A percentile compares a stretch with the other conserved stretches of the same genome.
These are phyloP conservation scores for Cladosporium halotolerans DNA, from an alignment of 2,329 filamentous ascomycete genomes.

Conservation along the genomic window DNA sequence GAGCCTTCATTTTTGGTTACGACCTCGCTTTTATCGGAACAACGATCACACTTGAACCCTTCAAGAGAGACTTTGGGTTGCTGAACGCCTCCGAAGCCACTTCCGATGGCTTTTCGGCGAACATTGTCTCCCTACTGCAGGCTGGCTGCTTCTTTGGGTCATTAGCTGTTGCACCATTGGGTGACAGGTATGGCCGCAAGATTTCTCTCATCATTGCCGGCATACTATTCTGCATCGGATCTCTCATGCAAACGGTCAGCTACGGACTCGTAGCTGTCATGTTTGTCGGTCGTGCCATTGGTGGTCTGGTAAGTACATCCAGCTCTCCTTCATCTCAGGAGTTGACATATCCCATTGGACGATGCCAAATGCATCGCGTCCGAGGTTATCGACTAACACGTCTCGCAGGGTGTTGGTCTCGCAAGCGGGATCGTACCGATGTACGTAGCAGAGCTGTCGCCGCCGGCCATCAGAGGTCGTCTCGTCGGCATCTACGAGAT, in stretches of 20 bases:
- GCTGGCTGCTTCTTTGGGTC: slow-evolving; percentile 17
- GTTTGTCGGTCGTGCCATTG: slow-evolving; percentile 27
- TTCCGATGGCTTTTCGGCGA: slow-evolving; percentile 15
- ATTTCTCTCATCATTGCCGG: slow-evolving; percentile 13
- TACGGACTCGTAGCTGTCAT: slow-evolving; percentile 40
- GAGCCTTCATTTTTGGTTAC: slow-evolving; percentile 19
- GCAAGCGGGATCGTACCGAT: slow-evolving; percentile 28
- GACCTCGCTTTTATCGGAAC: slow-evolving; percentile 19
- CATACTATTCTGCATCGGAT: slow-evolving; percentile 14
- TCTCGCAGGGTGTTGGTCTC: slow-evolving; percentile 25
- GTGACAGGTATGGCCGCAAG: slow-evolving; percentile 13
- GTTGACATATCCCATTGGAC: not conserved
- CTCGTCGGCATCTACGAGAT: slow-evolving; percentile 28
- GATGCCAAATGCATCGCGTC: not conserved
- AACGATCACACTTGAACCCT: slow-evolving; percentile 16
- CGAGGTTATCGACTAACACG: slow-evolving; percentile 23
- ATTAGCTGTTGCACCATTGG: slow-evolving; percentile 11
- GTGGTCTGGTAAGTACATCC: slow-evolving; percentile 14
- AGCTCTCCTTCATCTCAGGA: slow-evolving; percentile 31
- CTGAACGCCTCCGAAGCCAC: slow-evolving; percentile 4
- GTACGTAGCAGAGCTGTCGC: slow-evolving; percentile 28
- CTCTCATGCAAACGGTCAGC: slow-evolving; percentile 36
- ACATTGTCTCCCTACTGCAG: slow-evolving; percentile 16
- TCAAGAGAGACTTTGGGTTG: slow-evolving; percentile 16
- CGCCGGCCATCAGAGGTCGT: slow-evolving; percentile 28